These are phyloP conservation scores for Yarrowia bubula DNA, from an alignment of 805 yeast species.

Conservation along the genomic window DNA sequence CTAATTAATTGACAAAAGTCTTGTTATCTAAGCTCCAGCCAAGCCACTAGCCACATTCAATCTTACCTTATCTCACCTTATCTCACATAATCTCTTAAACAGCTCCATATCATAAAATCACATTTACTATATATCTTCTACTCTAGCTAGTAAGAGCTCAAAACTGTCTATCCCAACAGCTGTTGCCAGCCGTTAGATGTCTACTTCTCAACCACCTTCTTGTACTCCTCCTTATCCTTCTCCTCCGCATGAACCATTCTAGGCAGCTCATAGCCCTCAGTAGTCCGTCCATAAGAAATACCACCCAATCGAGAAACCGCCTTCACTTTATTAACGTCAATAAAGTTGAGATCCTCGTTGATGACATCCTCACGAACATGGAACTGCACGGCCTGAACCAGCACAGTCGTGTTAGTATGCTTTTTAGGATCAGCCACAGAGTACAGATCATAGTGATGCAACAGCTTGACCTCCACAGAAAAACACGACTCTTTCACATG, in stretches of 20 bases:
- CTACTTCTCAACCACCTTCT: not conserved
- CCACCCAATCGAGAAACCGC: conserved; percentile 60
- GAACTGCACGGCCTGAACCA: conserved; percentile 57
- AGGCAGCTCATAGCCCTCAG: conserved; percentile 47
- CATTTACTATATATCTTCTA: no score
- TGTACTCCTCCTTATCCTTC: conserved; percentile 28
- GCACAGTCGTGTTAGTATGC: conserved; percentile 43
- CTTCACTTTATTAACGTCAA: conserved; percentile 50
- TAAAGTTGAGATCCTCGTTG: conserved; percentile 41
- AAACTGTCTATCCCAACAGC: no score
- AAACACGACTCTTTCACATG: conserved; percentile 64
- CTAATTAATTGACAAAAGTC: no score
- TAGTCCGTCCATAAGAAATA: conserved; percentile 47
- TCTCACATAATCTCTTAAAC: no score
- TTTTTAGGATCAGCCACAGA: conserved; percentile 43
- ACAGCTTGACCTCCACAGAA: conserved; percentile 54
- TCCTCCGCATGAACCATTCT: conserved; percentile 44
- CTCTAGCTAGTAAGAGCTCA: no score
- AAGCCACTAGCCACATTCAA: no score
- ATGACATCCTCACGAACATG: conserved; percentile 57
- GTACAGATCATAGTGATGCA: conserved; percentile 46
- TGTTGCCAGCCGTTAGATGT: no score
- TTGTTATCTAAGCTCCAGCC: no score
- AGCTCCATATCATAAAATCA: no score
- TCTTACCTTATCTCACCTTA: no score